A percentile compares a stretch with the other conserved stretches of the same genome.
These are phyloP conservation scores for Colletotrichum cordylinicola DNA, from an alignment of 2,329 filamentous ascomycete species.

Conservation along the genomic window DNA sequence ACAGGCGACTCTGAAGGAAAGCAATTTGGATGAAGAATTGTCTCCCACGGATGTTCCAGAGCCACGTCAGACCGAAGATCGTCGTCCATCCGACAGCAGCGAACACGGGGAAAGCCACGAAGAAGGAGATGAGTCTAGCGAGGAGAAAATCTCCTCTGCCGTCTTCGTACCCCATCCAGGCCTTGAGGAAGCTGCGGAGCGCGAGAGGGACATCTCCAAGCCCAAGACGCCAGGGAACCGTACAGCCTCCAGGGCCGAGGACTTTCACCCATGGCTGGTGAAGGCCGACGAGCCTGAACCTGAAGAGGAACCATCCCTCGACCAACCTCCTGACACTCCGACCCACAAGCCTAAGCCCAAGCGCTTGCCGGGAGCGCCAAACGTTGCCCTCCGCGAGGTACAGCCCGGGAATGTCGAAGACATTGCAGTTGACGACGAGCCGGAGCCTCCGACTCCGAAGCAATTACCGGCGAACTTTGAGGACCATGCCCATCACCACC, in stretches of 20 bases:
- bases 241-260: constrained; percentile 29
- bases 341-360: constrained; percentile 17
- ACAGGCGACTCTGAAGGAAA: not conserved
- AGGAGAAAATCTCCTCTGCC: constrained; percentile 87
- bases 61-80: constrained; percentile 23
- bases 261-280: constrained; percentile 60
- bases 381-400: constrained; percentile 31
- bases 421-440: constrained; percentile 47
- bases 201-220: constrained; percentile 29
- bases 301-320: constrained; percentile 29
- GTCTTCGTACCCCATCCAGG: constrained; percentile 81
- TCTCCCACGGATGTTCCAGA: not conserved
- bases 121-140: constrained; percentile 69
- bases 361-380: constrained; percentile 10
- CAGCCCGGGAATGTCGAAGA: constrained; percentile 41
- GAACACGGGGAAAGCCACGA: constrained; percentile 45
- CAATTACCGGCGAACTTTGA: constrained; percentile 43
- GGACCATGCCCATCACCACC: constrained; percentile 57
- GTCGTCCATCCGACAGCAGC: constrained; percentile 43
- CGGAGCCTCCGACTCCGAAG: constrained; percentile 40
- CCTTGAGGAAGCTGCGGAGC: constrained; percentile 43
- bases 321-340: constrained; percentile 4
- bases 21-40: not conserved
- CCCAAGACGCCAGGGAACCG: constrained; percentile 19
- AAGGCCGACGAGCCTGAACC: constrained; percentile 59